phyloP scores from a whole-genome alignment of 1,284 basidiomycete species.

The Pseudomicrostroma phylloplanum region DNA sequence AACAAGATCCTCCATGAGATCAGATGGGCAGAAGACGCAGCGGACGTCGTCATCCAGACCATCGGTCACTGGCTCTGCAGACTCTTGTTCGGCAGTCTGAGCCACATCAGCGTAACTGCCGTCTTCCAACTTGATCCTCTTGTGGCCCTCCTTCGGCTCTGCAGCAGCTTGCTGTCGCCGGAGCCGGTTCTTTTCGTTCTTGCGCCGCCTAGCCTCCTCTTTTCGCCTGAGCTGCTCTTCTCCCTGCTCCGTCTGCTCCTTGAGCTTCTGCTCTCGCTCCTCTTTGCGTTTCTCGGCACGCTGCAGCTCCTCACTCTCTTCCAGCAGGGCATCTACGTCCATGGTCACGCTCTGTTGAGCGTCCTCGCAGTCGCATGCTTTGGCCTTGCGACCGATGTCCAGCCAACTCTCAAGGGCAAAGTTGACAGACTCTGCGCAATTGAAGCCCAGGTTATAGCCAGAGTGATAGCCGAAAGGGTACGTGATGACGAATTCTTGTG shows the following conservation, averaged over 20 bases:
- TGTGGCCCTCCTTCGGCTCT: neutral
- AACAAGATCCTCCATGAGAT: slow-evolving; percentile 27
- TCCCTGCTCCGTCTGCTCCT: slow-evolving; percentile 18
- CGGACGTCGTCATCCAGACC: slow-evolving; percentile 16
- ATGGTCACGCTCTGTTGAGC: slow-evolving; percentile 46
- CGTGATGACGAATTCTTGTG: slow-evolving; percentile 91
- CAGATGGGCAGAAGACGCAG: slow-evolving; percentile 52
- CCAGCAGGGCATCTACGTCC: slow-evolving; percentile 43
- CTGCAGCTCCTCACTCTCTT: slow-evolving; percentile 38
- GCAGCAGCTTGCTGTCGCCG: slow-evolving; percentile 13
- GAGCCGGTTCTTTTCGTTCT: slow-evolving; percentile 19
- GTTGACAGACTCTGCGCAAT: slow-evolving; percentile 96
- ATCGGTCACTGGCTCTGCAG: neutral
- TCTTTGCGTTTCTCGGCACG: slow-evolving; percentile 31
- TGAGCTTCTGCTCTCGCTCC: slow-evolving; percentile 47
- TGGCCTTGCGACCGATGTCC: slow-evolving; percentile 62
- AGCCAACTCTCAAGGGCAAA: slow-evolving; percentile 95
- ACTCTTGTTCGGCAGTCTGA: neutral
- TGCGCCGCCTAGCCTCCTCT: slow-evolving; percentile 18
- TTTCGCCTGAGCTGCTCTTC: slow-evolving; percentile 24
- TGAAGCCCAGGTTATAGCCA: slow-evolving; percentile 93
- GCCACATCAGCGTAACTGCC: neutral
- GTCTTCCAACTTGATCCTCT: slow-evolving; percentile 6
- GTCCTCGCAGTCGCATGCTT: slow-evolving; percentile 42
- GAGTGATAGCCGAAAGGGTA: slow-evolving; percentile 88